A percentile compares a stretch with the other conserved stretches of the same genome.
phyloP scores from a whole-genome alignment of 768 basidiomycete species.

The Lyophyllum semitale region DNA sequence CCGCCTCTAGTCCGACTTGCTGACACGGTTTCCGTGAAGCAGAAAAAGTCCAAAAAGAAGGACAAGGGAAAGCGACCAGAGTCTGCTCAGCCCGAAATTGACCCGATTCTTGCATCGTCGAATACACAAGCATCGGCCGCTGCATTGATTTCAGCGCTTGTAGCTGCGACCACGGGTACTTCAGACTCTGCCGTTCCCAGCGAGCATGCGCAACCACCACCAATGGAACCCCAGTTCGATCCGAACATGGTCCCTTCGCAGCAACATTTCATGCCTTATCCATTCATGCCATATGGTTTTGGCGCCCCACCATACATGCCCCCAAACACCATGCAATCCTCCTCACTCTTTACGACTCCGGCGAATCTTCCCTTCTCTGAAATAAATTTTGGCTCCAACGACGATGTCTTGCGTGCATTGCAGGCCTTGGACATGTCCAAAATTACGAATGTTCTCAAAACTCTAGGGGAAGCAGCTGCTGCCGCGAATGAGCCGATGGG shows the following conservation, averaged over 20 bases:
- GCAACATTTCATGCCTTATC: conserved; percentile 32
- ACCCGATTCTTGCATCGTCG: conserved; percentile 27
- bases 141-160: conserved; percentile 64
- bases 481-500: conserved; percentile 37
- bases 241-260: conserved; percentile 30
- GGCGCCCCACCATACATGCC: conserved; percentile 24
- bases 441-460: conserved; percentile 66
- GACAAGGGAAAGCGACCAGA: conserved; percentile 37
- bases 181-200: conserved; percentile 25
- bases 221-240: conserved; percentile 26
- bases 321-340: conserved; percentile 16
- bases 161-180: conserved; percentile 62
- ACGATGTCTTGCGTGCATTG: conserved; percentile 71
- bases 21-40: conserved; percentile 19
- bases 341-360: conserved; percentile 25
- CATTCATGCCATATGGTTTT: conserved; percentile 31
- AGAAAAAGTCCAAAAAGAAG: conserved; percentile 30
- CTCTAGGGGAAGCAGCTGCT: conserved; percentile 59
- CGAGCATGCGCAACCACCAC: conserved; percentile 14
- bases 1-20: background rate
- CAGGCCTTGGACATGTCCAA: conserved; percentile 75
- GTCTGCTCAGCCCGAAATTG: conserved; percentile 19
- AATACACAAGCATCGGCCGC: conserved; percentile 51
- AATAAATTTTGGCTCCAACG: conserved; percentile 56
- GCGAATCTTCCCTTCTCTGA: conserved; percentile 33